phyloP scores from a whole-genome alignment of 257 asterid genomes.

The Nicotiana attenuata region DNA sequence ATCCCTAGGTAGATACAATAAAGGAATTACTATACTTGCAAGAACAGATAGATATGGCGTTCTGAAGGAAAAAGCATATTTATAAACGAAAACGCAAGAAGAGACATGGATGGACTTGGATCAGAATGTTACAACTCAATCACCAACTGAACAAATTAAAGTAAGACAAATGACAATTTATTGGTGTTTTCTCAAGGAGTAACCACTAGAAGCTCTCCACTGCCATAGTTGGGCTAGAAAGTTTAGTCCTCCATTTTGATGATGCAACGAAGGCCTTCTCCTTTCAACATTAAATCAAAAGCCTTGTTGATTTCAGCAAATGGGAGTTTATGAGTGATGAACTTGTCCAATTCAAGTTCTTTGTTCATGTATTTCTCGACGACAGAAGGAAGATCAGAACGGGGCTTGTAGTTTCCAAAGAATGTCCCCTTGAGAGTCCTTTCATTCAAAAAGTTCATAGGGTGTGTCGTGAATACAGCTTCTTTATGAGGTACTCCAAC shows the following conservation, averaged over 20 bases:
- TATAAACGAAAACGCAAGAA: neutral
- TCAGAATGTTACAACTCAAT: neutral
- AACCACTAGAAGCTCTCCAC: neutral
- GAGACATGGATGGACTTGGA: neutral
- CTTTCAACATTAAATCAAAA: slow-evolving; percentile 44
- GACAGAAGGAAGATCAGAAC: slow-evolving; percentile 40
- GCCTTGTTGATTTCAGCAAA: slow-evolving; percentile 70
- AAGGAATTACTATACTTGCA: neutral
- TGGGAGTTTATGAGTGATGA: slow-evolving; percentile 47
- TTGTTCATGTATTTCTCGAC: slow-evolving; percentile 46
- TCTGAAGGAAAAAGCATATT: neutral
- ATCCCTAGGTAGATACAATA: neutral
- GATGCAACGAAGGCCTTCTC: slow-evolving; percentile 54
- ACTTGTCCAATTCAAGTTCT: slow-evolving; percentile 56
- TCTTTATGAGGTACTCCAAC: slow-evolving; percentile 54
- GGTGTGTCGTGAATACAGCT: slow-evolving; percentile 41
- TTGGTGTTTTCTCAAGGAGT: neutral
- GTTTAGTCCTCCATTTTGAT: slow-evolving; percentile 40
- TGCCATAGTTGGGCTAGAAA: neutral
- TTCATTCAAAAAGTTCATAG: slow-evolving; percentile 39
- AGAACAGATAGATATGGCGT: neutral
- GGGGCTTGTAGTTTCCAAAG: slow-evolving; percentile 50
- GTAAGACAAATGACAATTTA: neutral
- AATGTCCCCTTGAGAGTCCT: slow-evolving; percentile 47
- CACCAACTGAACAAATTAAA: neutral